A percentile compares a stretch with the other conserved stretches of the same genome.
phyloP scores from a whole-genome alignment of 2,329 filamentous ascomycete genomes.

The Blastomyces parvus region DNA sequence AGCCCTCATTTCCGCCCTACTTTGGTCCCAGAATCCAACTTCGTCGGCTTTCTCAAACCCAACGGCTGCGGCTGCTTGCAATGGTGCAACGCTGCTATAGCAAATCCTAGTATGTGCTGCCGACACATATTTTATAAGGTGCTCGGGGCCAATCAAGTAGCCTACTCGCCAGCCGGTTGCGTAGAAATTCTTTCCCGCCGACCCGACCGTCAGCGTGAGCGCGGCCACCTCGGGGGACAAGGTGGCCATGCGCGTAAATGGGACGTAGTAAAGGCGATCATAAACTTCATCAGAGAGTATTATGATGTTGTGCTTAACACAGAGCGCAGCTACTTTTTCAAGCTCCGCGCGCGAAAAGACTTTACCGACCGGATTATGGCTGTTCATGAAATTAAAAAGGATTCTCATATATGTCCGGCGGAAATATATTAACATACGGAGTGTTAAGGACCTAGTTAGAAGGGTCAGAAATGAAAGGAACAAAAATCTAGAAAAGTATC shows the following conservation, averaged over 20 bases:
- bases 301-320: slow-evolving; percentile 85
- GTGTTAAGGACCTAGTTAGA: slow-evolving; percentile 39
- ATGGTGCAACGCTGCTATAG: slow-evolving; percentile 83
- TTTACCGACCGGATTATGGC: slow-evolving; percentile 92
- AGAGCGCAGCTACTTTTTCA: slow-evolving; percentile 73
- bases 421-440: slow-evolving; percentile 31
- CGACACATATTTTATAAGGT: slow-evolving; percentile 83
- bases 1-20: slow-evolving; percentile 74
- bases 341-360: slow-evolving; percentile 81
- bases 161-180: slow-evolving; percentile 95
- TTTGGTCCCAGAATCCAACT: slow-evolving; percentile 77
- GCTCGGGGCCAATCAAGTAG: slow-evolving; percentile 81
- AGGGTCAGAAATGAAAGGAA: not conserved
- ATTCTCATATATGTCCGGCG: not conserved
- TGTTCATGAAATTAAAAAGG: slow-evolving; percentile 12
- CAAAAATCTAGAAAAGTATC: slow-evolving; percentile 2
- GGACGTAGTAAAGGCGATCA: slow-evolving; percentile 87
- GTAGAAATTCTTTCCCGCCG: slow-evolving; percentile 97
- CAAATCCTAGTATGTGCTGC: slow-evolving; percentile 94
- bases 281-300: slow-evolving; percentile 92
- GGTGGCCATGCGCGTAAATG: slow-evolving; percentile 86
- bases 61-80: slow-evolving; percentile 89
- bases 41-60: slow-evolving; percentile 85
- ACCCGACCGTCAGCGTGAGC: slow-evolving; percentile 86
- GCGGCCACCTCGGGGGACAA: slow-evolving; percentile 81